These are phyloP conservation scores for Malus orientalis DNA, from an alignment of 306 rosid genomes.

Conservation along the genomic window DNA sequence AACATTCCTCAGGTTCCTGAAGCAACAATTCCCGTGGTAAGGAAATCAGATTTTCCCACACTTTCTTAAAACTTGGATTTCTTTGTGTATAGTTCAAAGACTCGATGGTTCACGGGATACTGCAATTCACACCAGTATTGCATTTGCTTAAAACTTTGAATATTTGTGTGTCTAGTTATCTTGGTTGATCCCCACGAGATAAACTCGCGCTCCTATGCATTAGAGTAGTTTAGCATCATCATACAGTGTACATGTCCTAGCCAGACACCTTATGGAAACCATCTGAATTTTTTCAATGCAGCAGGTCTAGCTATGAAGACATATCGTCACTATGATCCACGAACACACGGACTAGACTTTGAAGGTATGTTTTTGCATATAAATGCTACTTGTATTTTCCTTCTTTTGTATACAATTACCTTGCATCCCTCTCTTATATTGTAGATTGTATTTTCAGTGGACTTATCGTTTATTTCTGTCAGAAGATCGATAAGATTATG, in stretches of 20 bases:
- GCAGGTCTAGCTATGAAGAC: slow-evolving; percentile 68
- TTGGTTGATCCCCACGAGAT: too few relatives aligned
- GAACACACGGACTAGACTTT: slow-evolving; percentile 69
- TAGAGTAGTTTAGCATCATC: slow-evolving; percentile 16
- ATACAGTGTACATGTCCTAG: slow-evolving; percentile 61
- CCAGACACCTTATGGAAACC: slow-evolving; percentile 79
- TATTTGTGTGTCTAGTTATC: too few relatives aligned
- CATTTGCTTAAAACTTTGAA: too few relatives aligned
- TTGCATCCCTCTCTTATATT: neutral
- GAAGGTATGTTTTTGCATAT: slow-evolving; percentile 40
- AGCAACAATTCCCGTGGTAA: slow-evolving; percentile 83
- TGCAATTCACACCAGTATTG: too few relatives aligned
- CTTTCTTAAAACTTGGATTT: neutral
- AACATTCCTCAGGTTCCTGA: slow-evolving; percentile 65
- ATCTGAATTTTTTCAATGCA: slow-evolving; percentile 56
- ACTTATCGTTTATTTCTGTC: neutral
- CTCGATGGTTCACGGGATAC: too few relatives aligned
- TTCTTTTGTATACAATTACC: neutral
- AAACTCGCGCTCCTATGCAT: too few relatives aligned
- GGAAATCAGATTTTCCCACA: neutral
- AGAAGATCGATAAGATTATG: neutral
- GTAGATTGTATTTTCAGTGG: neutral
- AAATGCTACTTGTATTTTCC: neutral
- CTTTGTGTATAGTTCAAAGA: neutral
- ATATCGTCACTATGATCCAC: slow-evolving; percentile 80